phyloP scores from a whole-genome alignment of 495 filamentous ascomycete species.

The Aspergillus incahuasiensis region DNA sequence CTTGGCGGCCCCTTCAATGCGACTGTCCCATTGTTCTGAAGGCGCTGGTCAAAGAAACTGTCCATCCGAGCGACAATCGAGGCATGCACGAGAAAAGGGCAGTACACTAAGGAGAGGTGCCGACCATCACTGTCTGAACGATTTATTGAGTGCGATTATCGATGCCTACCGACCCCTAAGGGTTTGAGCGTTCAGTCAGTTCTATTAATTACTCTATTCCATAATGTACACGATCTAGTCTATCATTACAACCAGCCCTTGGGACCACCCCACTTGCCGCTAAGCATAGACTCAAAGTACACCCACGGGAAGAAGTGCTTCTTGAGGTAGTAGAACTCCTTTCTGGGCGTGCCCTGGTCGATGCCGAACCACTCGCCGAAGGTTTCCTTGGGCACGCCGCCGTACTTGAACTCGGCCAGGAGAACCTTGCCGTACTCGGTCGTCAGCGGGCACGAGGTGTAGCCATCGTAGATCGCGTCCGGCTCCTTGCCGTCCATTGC shows the following conservation, averaged over 20 bases:
- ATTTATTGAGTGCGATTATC: not conserved
- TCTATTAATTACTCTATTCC: constrained; percentile 1
- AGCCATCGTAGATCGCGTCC: constrained; percentile 56
- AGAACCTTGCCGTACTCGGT: constrained; percentile 64
- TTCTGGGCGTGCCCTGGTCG: constrained; percentile 52
- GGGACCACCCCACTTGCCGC: constrained; percentile 59
- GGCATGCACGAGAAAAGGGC: too few relatives aligned
- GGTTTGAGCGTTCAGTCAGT: not conserved
- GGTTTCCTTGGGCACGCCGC: constrained; percentile 65
- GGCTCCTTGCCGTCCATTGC: constrained; percentile 51
- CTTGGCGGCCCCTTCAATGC: too few relatives aligned
- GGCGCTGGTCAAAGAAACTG: too few relatives aligned
- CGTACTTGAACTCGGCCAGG: constrained; percentile 70
- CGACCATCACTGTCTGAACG: too few relatives aligned
- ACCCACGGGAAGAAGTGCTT: constrained; percentile 72
- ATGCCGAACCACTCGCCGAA: constrained; percentile 53
- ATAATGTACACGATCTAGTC: not conserved
- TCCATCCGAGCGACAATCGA: too few relatives aligned
- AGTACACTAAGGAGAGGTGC: too few relatives aligned
- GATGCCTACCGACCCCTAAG: not conserved
- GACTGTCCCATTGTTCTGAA: not conserved
- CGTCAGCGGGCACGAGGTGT: constrained; percentile 64
- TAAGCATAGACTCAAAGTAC: constrained; percentile 54
- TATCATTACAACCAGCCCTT: constrained; percentile 42
- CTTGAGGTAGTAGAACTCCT: constrained; percentile 61